Evolutionary conservation across 176 grass and related monocot species (phyloP).

Genomic region (Bothriochloa decipiens): DNA sequence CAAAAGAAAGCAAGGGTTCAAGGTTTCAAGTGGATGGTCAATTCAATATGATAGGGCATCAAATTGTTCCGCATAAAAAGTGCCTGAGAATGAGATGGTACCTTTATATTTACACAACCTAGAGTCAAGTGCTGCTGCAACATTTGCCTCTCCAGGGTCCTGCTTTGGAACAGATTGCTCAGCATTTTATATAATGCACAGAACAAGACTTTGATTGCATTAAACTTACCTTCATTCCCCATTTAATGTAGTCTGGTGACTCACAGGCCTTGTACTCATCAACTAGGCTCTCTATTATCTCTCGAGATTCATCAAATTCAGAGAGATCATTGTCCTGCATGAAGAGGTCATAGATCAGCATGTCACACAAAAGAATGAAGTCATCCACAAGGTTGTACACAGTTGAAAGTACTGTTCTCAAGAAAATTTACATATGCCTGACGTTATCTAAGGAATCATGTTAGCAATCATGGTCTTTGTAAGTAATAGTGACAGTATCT

Average conservation of each 20-base stretch:
- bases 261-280: slow-evolving; percentile 98
- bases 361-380: slow-evolving; percentile 10
- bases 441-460: not conserved
- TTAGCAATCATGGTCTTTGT: not conserved
- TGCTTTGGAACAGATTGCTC: slow-evolving; percentile 40
- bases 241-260: slow-evolving; percentile 98
- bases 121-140: slow-evolving; percentile 78
- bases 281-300: slow-evolving; percentile 97
- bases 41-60: slow-evolving; percentile 5
- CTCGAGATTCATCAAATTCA: slow-evolving; percentile 96
- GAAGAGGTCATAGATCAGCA: not conserved
- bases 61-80: not conserved
- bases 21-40: not conserved
- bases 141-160: slow-evolving; percentile 70
- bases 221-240: slow-evolving; percentile 93
- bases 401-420: not conserved
- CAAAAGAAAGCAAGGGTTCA: not conserved
- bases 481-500: not conserved
- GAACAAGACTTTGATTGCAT: slow-evolving; percentile 16
- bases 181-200: slow-evolving; percentile 16
- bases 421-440: not conserved
- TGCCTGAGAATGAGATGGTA: not conserved
- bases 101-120: slow-evolving; percentile 81
- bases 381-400: not conserved
- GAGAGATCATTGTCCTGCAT: slow-evolving; percentile 93